Evolutionary conservation across 352 stramenopile species (phyloP).

Genomic region (Phytophthora lateralis): DNA sequence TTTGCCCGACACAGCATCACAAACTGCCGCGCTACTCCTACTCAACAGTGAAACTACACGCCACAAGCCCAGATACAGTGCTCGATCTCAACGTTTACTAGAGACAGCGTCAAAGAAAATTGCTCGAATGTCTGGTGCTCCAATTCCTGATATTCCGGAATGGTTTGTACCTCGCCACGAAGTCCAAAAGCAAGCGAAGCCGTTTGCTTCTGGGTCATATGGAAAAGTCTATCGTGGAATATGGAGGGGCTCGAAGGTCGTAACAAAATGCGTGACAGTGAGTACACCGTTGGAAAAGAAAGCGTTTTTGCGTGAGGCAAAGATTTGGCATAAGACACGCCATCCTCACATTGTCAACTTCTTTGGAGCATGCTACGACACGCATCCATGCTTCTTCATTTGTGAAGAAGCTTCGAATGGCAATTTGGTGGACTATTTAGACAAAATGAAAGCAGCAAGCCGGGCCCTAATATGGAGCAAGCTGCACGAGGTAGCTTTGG

Average conservation of each 20-base stretch:
- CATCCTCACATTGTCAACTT: slow-evolving; percentile 91
- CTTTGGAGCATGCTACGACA: slow-evolving; percentile 36
- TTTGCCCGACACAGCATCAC: slow-evolving; percentile 7
- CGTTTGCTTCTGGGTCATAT: slow-evolving; percentile 18
- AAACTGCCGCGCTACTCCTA: slow-evolving; percentile 10
- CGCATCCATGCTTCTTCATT: slow-evolving; percentile 23
- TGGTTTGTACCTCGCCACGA: slow-evolving; percentile 36
- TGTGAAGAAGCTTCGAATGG: slow-evolving; percentile 32
- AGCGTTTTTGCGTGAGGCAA: slow-evolving; percentile 57
- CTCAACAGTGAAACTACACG: slow-evolving; percentile 15
- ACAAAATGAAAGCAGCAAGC: background rate
- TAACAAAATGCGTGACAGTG: slow-evolving; percentile 22
- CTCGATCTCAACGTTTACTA: background rate
- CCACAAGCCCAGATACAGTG: slow-evolving; percentile 13
- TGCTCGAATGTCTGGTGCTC: slow-evolving; percentile 15
- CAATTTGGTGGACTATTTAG: slow-evolving; percentile 33
- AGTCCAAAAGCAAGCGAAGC: slow-evolving; percentile 16
- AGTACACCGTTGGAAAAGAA: background rate
- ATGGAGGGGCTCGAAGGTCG: slow-evolving; percentile 12
- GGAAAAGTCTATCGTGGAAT: slow-evolving; percentile 18
- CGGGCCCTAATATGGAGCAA: slow-evolving; percentile 28
- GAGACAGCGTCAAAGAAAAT: slow-evolving; percentile 8
- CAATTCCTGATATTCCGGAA: slow-evolving; percentile 10
- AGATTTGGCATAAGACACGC: slow-evolving; percentile 86
- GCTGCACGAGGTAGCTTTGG: slow-evolving; percentile 38